Evolutionary conservation across 2,329 filamentous ascomycete species (phyloP).

Genomic region (Dryadomyces quercus-mongolicae): DNA sequence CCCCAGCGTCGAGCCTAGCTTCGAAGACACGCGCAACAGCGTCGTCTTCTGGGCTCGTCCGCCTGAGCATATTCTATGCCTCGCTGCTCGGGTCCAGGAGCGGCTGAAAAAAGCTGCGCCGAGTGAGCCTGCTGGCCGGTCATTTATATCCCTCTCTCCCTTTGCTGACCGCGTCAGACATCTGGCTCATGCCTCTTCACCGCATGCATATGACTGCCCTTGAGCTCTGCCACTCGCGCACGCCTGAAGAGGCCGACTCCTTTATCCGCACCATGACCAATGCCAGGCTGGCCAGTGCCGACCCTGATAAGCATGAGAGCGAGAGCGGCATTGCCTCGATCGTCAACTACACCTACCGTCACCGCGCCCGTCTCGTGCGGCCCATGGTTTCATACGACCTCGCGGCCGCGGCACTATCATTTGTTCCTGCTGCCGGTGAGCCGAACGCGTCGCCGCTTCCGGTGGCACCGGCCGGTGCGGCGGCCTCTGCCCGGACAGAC

Average conservation of each 20-base stretch:
- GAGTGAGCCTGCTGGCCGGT: constrained; percentile 36
- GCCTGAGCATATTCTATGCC: constrained; percentile 52
- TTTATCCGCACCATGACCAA: constrained; percentile 42
- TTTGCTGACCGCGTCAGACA: background rate
- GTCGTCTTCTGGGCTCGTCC: constrained; percentile 84
- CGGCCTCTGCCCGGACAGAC: constrained; percentile 32
- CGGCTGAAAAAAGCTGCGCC: constrained; percentile 53
- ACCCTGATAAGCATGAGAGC: background rate
- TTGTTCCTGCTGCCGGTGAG: constrained; percentile 67
- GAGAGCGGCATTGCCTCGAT: constrained; percentile 42
- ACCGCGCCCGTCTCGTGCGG: constrained; percentile 66
- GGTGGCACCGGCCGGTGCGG: constrained; percentile 20
- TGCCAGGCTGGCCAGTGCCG: background rate
- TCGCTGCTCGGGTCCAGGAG: constrained; percentile 59
- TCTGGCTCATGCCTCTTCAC: constrained; percentile 77
- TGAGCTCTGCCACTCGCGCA: constrained; percentile 73
- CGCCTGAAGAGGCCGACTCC: constrained; percentile 51
- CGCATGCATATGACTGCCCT: constrained; percentile 76
- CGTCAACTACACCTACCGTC: constrained; percentile 45
- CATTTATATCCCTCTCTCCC: background rate
- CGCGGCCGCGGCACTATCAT: constrained; percentile 75
- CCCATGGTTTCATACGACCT: constrained; percentile 76
- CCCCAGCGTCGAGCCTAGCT: constrained; percentile 51
- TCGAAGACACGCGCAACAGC: constrained; percentile 66
- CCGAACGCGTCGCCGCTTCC: constrained; percentile 26